Base-by-base conservation (phyloP, 768 basidiomycete genomes). In the Lactarius indigo region DNA sequence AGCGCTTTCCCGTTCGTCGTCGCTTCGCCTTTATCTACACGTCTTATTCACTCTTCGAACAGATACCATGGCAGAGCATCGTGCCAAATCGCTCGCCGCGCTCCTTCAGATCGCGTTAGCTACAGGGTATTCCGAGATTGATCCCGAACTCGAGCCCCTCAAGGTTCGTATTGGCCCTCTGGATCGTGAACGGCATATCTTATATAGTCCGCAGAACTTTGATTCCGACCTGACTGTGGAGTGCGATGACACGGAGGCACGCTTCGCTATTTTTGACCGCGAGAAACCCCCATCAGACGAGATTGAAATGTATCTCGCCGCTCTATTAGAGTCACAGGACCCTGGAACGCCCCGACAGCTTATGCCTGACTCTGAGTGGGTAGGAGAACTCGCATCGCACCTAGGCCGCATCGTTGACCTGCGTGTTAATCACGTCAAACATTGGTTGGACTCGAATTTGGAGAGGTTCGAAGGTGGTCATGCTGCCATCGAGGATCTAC, bases 1-100 rank as follows among this genome's bases (percentile, higher is more conserved):
- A n/a, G 79, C 86, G 0, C 76, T 88, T 61, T 87, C 86, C 57
- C 85, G 87, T 88, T 71, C 58, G 85, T 75, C 5, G 1, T 74
- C 6, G 5, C 26, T 57, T 61, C 1, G 6, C 42, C 61, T 37
- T n/a, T 17, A 26, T 1, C 8, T 13, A 20, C 30, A 33, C 17
- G 0, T 17, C 7, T 56, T 4, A 1, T 52, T 59, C 17, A 67
- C 17, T 28, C 66, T 15, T 58, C 15, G 30, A 17, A 23, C 64
- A 84, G 82, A 84, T 76, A 83, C 80, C 1, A 79, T 84, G 73
- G 80, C 79, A 5, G 78, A 81, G 30, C 82, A 84, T 72, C 80
- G 82, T 30, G 79, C 79, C 4, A 68, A 64, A 23, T 42, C 69
- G 15, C 70, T 88, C 20, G 70, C 76, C 2, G 69, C 70, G 1